Conservation (phyloP, 305 asterid species). For the Plantago coronopus region DNA sequence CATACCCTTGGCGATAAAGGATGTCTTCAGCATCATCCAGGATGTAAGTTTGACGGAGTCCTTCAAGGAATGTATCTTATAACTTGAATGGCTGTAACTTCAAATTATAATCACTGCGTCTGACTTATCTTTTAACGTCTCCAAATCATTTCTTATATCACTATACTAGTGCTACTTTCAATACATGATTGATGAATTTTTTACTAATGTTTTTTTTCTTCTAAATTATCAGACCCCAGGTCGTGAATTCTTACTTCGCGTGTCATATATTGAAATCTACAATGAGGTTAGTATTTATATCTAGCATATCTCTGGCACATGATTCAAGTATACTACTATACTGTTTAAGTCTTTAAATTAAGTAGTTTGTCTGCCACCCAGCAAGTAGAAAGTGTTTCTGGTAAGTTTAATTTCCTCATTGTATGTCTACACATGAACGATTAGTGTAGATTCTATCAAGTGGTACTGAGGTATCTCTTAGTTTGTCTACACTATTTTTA, state of each 20-base stretch:
- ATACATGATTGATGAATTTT: conserved; percentile 14
- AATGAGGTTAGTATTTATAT: conserved; percentile 70
- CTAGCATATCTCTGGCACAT: conserved; percentile 15
- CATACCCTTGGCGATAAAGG: conserved; percentile 97
- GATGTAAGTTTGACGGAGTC: conserved; percentile 61
- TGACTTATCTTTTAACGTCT: conserved; percentile 6
- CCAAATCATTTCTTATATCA: conserved; percentile 17
- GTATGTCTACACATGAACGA: neutral
- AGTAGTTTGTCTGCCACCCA: neutral
- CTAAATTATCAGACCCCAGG: conserved; percentile 82
- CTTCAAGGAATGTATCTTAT: conserved; percentile 6
- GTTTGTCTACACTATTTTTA: neutral
- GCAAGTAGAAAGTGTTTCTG: neutral
- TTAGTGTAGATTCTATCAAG: neutral
- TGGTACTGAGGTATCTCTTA: neutral
- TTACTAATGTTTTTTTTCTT: conserved; percentile 32
- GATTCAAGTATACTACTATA: too few species aligned
- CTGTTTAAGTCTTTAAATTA: too few species aligned
- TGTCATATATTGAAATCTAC: conserved; percentile 95
- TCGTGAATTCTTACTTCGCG: conserved; percentile 92
- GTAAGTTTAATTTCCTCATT: neutral
- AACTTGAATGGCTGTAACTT: conserved; percentile 12
- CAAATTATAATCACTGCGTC: neutral
- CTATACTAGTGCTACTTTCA: conserved; percentile 12
- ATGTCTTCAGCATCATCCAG: conserved; percentile 97